Conservation (phyloP, 345 rosid genomes). For the Eucalyptus cloeziana region DNA sequence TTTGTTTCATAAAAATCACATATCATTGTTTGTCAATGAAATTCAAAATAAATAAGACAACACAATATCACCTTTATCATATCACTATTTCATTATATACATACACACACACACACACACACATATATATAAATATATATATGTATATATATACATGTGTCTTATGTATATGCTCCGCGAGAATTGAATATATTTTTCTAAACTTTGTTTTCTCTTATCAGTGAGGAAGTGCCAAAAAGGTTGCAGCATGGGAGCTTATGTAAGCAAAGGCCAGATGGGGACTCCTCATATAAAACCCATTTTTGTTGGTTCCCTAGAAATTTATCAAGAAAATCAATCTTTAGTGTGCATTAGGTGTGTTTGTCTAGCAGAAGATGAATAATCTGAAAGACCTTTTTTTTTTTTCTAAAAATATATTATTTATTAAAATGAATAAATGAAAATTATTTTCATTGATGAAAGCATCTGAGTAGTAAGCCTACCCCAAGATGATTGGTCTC, state of each 20-base stretch:
- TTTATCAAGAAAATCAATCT: background rate
- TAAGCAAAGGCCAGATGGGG: background rate
- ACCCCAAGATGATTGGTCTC: no score
- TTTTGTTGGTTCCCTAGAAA: background rate
- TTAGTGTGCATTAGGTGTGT: background rate
- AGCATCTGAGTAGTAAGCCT: no score
- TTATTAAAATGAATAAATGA: background rate
- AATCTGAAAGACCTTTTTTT: background rate
- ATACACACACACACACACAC: no score
- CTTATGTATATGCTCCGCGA: background rate
- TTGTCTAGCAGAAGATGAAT: background rate
- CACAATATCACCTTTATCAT: background rate
- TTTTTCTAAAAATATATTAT: no score
- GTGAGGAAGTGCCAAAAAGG: background rate
- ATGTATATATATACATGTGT: background rate
- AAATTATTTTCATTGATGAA: background rate
- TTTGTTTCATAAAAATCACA: background rate
- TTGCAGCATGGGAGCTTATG: background rate
- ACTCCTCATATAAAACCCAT: background rate
- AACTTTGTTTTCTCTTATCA: background rate
- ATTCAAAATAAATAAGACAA: background rate
- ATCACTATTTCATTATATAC: background rate
- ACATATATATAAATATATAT: no score
- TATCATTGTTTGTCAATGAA: background rate
- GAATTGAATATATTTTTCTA: background rate